Evolutionary conservation across 345 rosid genomes (phyloP).

Genomic region (Eucalyptus erythrocorys): DNA sequence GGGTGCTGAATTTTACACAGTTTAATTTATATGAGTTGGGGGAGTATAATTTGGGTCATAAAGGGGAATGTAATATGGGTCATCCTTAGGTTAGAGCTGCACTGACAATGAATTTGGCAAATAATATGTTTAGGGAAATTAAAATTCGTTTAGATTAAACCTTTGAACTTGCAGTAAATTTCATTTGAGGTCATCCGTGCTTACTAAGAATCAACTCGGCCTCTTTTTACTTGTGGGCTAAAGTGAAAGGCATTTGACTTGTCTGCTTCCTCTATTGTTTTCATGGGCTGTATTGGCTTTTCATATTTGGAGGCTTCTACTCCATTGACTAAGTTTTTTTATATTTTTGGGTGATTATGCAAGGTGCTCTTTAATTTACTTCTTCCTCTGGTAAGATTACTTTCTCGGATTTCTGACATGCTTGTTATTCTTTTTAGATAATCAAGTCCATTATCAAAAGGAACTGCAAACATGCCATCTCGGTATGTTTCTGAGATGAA

Average conservation of each 20-base stretch:
- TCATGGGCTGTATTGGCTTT: not conserved
- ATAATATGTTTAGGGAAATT: not conserved
- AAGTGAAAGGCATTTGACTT: not conserved
- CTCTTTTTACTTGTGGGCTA: not conserved
- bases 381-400: not conserved
- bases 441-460: conserved; percentile 51
- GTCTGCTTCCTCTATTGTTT: not conserved
- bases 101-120: not conserved
- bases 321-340: not conserved
- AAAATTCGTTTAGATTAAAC: not conserved
- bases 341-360: not conserved
- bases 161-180: not conserved
- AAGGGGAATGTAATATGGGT: not conserved
- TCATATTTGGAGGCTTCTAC: not conserved
- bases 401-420: not conserved
- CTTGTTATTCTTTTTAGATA: conserved; percentile 22
- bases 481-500: conserved; percentile 4
- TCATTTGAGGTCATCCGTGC: not conserved
- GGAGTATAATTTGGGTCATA: not conserved
- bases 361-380: not conserved
- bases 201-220: not conserved
- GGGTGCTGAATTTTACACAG: not conserved
- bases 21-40: not conserved
- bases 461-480: conserved; percentile 28
- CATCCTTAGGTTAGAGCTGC: not conserved